These are phyloP conservation scores for Trametes sp. DNA, from an alignment of 1,284 basidiomycete species.

Conservation along the genomic window DNA sequence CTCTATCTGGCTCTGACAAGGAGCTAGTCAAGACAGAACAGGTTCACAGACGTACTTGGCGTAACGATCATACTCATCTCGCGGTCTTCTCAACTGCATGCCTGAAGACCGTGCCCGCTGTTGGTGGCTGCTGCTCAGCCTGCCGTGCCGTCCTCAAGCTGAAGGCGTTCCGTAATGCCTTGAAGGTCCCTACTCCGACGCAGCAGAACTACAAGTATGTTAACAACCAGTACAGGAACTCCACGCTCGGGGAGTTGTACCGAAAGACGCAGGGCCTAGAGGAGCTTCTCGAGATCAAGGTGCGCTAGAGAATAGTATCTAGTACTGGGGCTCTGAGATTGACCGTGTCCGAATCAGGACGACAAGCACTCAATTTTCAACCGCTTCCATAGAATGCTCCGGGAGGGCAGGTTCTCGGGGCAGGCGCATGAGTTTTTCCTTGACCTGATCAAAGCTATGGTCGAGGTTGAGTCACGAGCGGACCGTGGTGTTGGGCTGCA, in stretches of 20 bases:
- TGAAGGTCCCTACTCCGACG: not conserved
- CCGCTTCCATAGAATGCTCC: conserved; percentile 11
- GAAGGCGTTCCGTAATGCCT: not conserved
- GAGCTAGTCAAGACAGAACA: not conserved
- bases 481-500: conserved; percentile 45
- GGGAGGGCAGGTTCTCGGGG: conserved; percentile 14
- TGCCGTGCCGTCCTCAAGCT: not conserved
- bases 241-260: not conserved
- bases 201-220: conserved; percentile 5
- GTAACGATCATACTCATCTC: not conserved
- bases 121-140: not conserved
- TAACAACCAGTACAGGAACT: conserved; percentile 8
- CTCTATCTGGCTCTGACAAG: no score
- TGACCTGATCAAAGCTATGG: conserved; percentile 43
- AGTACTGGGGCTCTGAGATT: no score
- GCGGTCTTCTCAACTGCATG: conserved; percentile 10
- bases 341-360: no score
- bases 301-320: no score
- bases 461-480: conserved; percentile 35
- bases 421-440: conserved; percentile 33
- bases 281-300: not conserved
- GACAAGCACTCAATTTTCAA: conserved; percentile 23
- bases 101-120: not conserved
- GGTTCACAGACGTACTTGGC: not conserved
- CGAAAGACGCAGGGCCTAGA: not conserved